A percentile compares a stretch with the other conserved stretches of the same genome.
Evolutionary conservation across 225 moss, liverwort and hornwort species (phyloP).

Genomic region (Polytrichum commune): DNA sequence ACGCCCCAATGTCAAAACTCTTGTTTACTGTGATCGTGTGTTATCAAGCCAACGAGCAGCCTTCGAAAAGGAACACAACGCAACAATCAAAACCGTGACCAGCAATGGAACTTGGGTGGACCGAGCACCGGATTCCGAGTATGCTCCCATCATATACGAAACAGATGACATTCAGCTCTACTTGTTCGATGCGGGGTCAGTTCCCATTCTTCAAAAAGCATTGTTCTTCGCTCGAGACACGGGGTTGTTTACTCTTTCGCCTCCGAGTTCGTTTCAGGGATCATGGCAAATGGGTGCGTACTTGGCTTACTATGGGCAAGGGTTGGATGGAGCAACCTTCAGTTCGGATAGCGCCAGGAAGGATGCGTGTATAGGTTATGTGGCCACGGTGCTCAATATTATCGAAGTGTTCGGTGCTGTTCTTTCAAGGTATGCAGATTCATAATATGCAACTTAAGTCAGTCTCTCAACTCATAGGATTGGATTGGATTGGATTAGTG

Average conservation of each 20-base stretch:
- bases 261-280: slow-evolving; percentile 42
- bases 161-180: slow-evolving; percentile 12
- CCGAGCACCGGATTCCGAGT: slow-evolving; percentile 34
- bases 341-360: slow-evolving; percentile 18
- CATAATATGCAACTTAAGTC: too few relatives aligned
- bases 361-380: slow-evolving; percentile 47
- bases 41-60: slow-evolving; percentile 39
- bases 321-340: slow-evolving; percentile 16
- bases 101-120: slow-evolving; percentile 11
- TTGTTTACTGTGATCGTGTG: slow-evolving; percentile 50
- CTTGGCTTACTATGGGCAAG: slow-evolving; percentile 52
- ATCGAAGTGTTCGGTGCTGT: slow-evolving; percentile 45
- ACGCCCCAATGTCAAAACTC: slow-evolving; percentile 50
- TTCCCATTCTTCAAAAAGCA: slow-evolving; percentile 26
- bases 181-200: slow-evolving; percentile 38
- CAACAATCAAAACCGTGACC: slow-evolving; percentile 27
- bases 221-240: slow-evolving; percentile 38
- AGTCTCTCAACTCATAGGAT: too few relatives aligned
- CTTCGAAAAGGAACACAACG: slow-evolving; percentile 48
- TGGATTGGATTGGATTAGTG: too few relatives aligned
- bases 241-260: slow-evolving; percentile 45
- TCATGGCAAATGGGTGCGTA: slow-evolving; percentile 48
- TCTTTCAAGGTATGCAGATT: slow-evolving; percentile 26
- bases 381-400: slow-evolving; percentile 43
- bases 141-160: slow-evolving; percentile 55